phyloP scores from a whole-genome alignment of 2,329 filamentous ascomycete species.

The Tolypocladium album region DNA sequence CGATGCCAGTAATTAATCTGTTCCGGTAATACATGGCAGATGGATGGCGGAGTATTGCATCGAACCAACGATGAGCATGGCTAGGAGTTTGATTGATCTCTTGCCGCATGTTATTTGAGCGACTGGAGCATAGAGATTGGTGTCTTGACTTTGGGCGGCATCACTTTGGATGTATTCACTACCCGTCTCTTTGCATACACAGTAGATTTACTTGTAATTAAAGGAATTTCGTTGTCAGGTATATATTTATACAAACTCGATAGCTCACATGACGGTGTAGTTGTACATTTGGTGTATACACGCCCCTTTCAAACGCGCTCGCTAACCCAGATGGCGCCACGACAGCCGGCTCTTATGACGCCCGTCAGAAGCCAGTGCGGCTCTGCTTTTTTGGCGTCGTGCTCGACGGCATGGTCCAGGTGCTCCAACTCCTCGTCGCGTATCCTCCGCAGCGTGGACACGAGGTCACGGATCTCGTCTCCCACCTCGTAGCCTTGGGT shows the following conservation, averaged over 20 bases:
- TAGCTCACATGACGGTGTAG: not conserved
- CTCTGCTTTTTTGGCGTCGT: constrained; percentile 82
- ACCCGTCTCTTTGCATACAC: not conserved
- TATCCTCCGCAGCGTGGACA: constrained; percentile 68
- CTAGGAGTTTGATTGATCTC: not conserved
- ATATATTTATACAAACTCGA: not conserved
- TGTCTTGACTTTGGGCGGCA: not conserved
- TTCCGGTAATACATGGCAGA: not conserved
- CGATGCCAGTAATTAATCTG: constrained; percentile 19
- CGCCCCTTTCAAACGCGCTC: constrained; percentile 48
- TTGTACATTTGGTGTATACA: not conserved
- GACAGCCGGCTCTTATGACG: constrained; percentile 80
- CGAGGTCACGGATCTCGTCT: constrained; percentile 61
- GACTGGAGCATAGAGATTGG: not conserved
- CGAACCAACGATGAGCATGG: not conserved
- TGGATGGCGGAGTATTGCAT: not conserved
- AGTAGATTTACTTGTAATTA: constrained; percentile 1
- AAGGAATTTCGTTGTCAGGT: not conserved
- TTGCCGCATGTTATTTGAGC: not conserved
- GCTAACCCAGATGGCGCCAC: constrained; percentile 86
- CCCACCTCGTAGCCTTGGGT: constrained; percentile 69
- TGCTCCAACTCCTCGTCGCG: constrained; percentile 96
- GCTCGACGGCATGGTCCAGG: constrained; percentile 85
- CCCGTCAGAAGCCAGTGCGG: constrained; percentile 85
- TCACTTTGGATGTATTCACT: not conserved